These are phyloP conservation scores for Coniochaeta sp. DNA, from an alignment of 2,329 filamentous ascomycete genomes.

Conservation along the genomic window DNA sequence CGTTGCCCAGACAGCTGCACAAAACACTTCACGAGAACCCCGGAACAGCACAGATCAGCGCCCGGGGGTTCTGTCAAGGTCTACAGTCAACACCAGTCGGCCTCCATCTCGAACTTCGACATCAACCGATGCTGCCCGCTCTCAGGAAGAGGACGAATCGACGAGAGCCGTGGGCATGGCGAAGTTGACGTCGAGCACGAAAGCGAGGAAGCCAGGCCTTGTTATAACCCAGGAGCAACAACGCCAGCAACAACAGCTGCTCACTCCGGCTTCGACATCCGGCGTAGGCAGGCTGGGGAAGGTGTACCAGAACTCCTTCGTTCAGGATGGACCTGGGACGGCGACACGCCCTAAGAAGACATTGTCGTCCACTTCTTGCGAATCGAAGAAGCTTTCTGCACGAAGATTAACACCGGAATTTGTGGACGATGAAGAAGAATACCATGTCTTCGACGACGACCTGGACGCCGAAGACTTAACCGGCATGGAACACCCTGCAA, in stretches of 20 bases:
- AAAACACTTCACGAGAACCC: conserved; percentile 6
- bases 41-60: not conserved
- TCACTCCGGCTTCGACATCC: conserved; percentile 30
- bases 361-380: conserved; percentile 4
- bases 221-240: conserved; percentile 22
- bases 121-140: conserved; percentile 3
- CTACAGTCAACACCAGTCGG: not conserved
- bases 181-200: conserved; percentile 32
- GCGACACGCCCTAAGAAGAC: conserved; percentile 10
- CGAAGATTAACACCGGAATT: conserved; percentile 6
- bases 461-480: conserved; percentile 9
- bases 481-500: conserved; percentile 10
- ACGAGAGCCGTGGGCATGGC: conserved; percentile 32
- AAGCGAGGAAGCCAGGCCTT: conserved; percentile 35
- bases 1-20: conserved; percentile 16
- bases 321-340: conserved; percentile 10
- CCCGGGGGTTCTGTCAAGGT: not conserved
- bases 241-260: conserved; percentile 31
- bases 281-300: conserved; percentile 22
- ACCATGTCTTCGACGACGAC: conserved; percentile 13
- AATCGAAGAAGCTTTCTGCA: conserved; percentile 1
- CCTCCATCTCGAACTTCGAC: not conserved
- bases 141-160: not conserved
- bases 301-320: conserved; percentile 26
- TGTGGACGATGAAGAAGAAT: conserved; percentile 12